Evolutionary conservation across 2,329 filamentous ascomycete species (phyloP).

Genomic region (Thelonectria blattea): DNA sequence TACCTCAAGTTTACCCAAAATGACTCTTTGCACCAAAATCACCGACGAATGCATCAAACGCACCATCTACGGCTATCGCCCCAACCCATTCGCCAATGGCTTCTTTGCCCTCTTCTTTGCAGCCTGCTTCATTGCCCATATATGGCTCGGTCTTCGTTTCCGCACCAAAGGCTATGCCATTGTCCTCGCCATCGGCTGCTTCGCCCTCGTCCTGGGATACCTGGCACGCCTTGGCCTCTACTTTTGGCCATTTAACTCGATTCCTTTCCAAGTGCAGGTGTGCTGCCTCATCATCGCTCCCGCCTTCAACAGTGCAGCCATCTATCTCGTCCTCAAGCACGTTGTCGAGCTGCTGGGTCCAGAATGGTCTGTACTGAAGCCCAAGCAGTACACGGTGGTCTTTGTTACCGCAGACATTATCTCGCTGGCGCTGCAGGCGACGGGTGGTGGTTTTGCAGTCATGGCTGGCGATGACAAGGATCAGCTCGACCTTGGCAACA

Average conservation of each 20-base stretch:
- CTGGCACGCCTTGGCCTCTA: constrained; percentile 1
- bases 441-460: constrained; percentile 3
- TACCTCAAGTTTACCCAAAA: background rate
- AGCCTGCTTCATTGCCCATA: background rate
- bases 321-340: constrained; percentile 13
- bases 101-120: constrained; percentile 17
- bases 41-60: constrained; percentile 10
- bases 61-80: constrained; percentile 19
- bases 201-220: background rate
- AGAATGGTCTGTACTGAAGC: constrained; percentile 6
- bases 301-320: constrained; percentile 19
- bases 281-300: constrained; percentile 22
- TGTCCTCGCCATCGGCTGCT: constrained; percentile 7
- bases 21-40: constrained; percentile 11
- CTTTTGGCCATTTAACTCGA: constrained; percentile 9
- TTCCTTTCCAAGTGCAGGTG: constrained; percentile 15
- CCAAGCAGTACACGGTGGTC: background rate
- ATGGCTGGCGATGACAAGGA: background rate
- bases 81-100: constrained; percentile 12
- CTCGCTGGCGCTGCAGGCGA: background rate
- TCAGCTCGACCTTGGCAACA: constrained; percentile 50
- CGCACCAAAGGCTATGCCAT: constrained; percentile 14
- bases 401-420: constrained; percentile 6
- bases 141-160: constrained; percentile 16
- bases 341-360: constrained; percentile 4